Evolutionary conservation across 352 stramenopile species (phyloP), one percentile per base, ranked within the genome.

Genomic region (Globisporangium nunn): DNA sequence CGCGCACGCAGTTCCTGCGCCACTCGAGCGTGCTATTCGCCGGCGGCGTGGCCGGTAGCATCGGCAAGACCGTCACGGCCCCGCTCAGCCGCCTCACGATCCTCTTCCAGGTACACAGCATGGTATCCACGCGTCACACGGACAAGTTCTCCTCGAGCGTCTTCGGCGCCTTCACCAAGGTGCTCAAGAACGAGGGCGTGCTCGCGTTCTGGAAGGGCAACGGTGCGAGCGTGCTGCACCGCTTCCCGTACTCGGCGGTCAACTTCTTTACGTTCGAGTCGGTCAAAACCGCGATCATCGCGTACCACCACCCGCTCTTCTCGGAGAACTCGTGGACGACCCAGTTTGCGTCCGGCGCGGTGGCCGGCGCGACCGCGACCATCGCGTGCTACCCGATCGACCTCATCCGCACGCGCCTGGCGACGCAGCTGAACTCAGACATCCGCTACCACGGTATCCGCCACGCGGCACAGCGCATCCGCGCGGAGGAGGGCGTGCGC

Each of bases 211-310:
- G 95, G 95, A 98, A 97, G 60, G 95, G 95, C 50, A 98, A 98
- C 62, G 94, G 93, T 31, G 96, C 94, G 28, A 98, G 89, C 37
- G 91, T 98, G 11, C 64, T 98, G 31, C 95, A 98, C 70, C 83
- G 95, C 17, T 98, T 98, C 71, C 95, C 95, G 50, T 98, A 98
- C 70, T 97, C 89, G 45, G 95, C 93, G 0, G 96, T 98, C 59
- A 98, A 98, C 58, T 98, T 98, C 69, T 97, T 93, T 65, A 93
- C 93, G 43, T 98, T 97, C 61, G 95, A 98, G 72, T 81, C 91
- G 79, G 61, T 95, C 77, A 92, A 86, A 81, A 75, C 76, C 68
- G 62, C 66, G 33, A 80, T 92, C 54, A 80, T 89, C 51, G 68
- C 78, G 28, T 71, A 86, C 48, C 61, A 87, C 52, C 65, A 89